Conservation (phyloP, 345 rosid genomes). For the Stellera chamaejasme region DNA sequence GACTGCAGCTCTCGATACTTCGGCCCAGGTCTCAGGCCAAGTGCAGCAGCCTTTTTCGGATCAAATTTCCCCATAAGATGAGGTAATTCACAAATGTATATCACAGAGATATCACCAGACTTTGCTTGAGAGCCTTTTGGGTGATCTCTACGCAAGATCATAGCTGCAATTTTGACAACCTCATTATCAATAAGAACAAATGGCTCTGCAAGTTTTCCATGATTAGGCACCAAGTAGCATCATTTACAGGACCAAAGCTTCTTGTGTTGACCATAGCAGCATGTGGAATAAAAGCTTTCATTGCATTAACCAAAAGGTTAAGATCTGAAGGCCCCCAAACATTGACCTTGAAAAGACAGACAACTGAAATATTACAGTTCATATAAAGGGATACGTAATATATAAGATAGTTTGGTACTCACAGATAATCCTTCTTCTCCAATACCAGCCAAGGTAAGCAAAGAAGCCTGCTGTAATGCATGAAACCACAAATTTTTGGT, state of each 20-base stretch:
- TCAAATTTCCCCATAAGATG: conserved; percentile 73
- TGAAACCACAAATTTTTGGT: not conserved
- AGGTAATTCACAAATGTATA: conserved; percentile 72
- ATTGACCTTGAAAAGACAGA: conserved; percentile 51
- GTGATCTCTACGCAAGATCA: too few relatives aligned
- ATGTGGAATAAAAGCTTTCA: conserved; percentile 89
- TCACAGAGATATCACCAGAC: conserved; percentile 67
- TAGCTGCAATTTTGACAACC: too few relatives aligned
- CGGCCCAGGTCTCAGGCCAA: too few relatives aligned
- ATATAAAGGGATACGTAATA: too few relatives aligned
- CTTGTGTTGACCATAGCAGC: conserved; percentile 93
- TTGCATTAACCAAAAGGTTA: conserved; percentile 73
- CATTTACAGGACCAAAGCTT: conserved; percentile 63
- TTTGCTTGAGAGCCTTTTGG: conserved; percentile 25
- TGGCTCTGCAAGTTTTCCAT: conserved; percentile 31
- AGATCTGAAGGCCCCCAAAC: conserved; percentile 99
- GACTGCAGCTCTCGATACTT: too few relatives aligned
- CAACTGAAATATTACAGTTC: conserved; percentile 8
- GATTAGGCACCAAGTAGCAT: conserved; percentile 27
- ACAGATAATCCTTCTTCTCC: conserved; percentile 94
- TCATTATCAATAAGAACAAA: conserved; percentile 64
- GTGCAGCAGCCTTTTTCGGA: conserved; percentile 58
- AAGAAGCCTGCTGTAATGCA: conserved; percentile 36
- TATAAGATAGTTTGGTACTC: too few relatives aligned
- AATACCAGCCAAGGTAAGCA: conserved; percentile 85